Percentiles rank a stretch among this genome's conserved stretches.
These are phyloP conservation scores for Prasinococcaceae sp. DNA, from an alignment of 139 green algal genomes.

Conservation along the genomic window DNA sequence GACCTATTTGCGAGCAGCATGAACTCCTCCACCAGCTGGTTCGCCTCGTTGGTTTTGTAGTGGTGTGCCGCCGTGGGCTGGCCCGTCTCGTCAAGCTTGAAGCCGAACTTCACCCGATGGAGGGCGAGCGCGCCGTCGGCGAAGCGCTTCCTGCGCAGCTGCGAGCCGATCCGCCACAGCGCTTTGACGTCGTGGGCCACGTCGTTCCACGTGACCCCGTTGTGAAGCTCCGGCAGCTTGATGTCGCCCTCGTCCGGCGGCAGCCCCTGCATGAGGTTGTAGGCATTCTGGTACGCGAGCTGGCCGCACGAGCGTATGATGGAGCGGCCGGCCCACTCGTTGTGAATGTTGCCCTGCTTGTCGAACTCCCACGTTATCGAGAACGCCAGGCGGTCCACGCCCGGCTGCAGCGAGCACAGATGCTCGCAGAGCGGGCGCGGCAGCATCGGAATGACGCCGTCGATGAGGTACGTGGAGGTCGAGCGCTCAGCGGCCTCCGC, in stretches of 20 bases:
- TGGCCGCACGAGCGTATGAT: conserved; percentile 60
- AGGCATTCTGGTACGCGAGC: conserved; percentile 72
- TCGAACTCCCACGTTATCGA: conserved; percentile 24
- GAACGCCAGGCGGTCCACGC: conserved; percentile 33
- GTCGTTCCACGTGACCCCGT: conserved; percentile 45
- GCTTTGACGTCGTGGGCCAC: conserved; percentile 46
- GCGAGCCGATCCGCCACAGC: conserved; percentile 47
- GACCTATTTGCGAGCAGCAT: conserved; percentile 91
- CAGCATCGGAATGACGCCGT: conserved; percentile 38
- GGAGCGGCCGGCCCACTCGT: conserved; percentile 30
- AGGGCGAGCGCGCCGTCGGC: conserved; percentile 33
- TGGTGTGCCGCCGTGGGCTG: conserved; percentile 17
- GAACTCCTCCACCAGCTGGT: conserved; percentile 91
- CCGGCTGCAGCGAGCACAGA: conserved; percentile 34
- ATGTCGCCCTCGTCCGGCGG: background rate
- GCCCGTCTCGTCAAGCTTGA: conserved; percentile 51
- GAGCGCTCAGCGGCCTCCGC: conserved; percentile 27
- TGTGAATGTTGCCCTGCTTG: conserved; percentile 32
- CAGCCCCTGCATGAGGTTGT: conserved; percentile 75
- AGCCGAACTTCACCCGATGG: conserved; percentile 63
- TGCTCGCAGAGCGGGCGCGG: conserved; percentile 35
- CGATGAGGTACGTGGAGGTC: conserved; percentile 32
- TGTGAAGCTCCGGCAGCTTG: conserved; percentile 25
- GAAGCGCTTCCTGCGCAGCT: conserved; percentile 18
- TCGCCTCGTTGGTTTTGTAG: conserved; percentile 50